These are phyloP conservation scores for Suhomyces canberraensis DNA, from an alignment of 805 yeast species.

Conservation along the genomic window DNA sequence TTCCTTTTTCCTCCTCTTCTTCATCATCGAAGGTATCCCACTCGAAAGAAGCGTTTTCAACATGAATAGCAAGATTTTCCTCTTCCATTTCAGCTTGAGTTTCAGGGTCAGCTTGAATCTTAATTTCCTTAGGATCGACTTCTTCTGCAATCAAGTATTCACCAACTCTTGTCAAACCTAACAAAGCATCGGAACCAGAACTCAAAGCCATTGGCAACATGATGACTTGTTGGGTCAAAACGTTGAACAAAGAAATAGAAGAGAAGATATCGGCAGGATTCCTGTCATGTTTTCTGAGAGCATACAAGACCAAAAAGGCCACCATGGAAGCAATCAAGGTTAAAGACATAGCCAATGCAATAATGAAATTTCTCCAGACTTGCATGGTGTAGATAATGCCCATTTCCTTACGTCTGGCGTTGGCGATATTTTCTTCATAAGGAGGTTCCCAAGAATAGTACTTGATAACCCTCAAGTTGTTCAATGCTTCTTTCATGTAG, in stretches of 20 bases:
- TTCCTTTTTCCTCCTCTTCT: constrained; percentile 20
- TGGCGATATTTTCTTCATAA: constrained; percentile 54
- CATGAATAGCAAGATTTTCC: constrained; percentile 42
- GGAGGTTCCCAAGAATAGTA: constrained; percentile 91
- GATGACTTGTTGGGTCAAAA: constrained; percentile 58
- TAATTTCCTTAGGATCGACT: constrained; percentile 31
- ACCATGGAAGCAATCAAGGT: constrained; percentile 73
- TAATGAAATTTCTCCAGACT: constrained; percentile 54
- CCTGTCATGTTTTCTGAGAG: constrained; percentile 25
- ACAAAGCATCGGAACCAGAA: constrained; percentile 62
- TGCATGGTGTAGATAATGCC: constrained; percentile 58
- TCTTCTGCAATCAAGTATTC: constrained; percentile 47
- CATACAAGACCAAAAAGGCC: constrained; percentile 38
- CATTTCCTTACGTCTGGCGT: constrained; percentile 62
- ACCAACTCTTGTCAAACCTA: constrained; percentile 59
- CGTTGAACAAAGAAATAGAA: constrained; percentile 65
- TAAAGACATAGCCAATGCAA: constrained; percentile 63
- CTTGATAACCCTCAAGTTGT: constrained; percentile 77
- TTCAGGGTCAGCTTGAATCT: constrained; percentile 24
- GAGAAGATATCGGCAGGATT: constrained; percentile 66
- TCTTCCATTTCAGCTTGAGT: constrained; percentile 21
- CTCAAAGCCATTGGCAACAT: constrained; percentile 70
- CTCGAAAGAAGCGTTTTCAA: constrained; percentile 54
- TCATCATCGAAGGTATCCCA: constrained; percentile 51
- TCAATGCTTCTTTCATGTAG: constrained; percentile 73